A percentile compares a stretch with the other conserved stretches of the same genome.
Conservation (phyloP, 108 stramenopile genomes). For the Cyclotella choctawhatcheeana region DNA sequence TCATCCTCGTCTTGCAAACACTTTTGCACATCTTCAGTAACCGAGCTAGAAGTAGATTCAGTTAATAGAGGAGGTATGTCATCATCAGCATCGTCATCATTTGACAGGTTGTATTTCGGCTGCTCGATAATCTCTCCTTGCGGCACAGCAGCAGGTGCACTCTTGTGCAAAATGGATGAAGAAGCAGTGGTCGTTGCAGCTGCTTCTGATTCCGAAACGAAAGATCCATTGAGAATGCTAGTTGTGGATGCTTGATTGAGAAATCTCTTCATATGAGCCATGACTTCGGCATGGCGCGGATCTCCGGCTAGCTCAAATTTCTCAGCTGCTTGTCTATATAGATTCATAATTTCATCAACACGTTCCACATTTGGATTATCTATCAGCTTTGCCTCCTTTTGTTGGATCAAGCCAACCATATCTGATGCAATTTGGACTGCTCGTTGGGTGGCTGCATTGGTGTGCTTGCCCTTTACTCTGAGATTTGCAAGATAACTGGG, state of each 20-base stretch:
- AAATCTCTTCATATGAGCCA: slow-evolving; percentile 88
- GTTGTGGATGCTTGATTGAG: slow-evolving; percentile 77
- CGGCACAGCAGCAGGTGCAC: slow-evolving; percentile 43
- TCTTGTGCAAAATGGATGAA: slow-evolving; percentile 18
- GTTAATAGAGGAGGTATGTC: slow-evolving; percentile 16
- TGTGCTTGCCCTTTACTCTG: slow-evolving; percentile 90
- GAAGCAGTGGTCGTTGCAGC: too few relatives aligned
- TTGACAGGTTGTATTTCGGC: slow-evolving; percentile 32
- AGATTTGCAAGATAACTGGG: slow-evolving; percentile 48
- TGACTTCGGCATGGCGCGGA: slow-evolving; percentile 84
- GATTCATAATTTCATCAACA: slow-evolving; percentile 93
- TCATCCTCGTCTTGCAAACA: slow-evolving; percentile 59
- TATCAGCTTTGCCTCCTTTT: slow-evolving; percentile 79
- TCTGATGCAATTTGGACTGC: slow-evolving; percentile 81
- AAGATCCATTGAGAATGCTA: slow-evolving; percentile 85
- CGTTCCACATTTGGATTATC: slow-evolving; percentile 76
- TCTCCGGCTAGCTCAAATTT: slow-evolving; percentile 89
- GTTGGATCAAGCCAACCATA: slow-evolving; percentile 87
- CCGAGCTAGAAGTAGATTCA: background rate
- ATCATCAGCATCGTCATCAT: slow-evolving; percentile 58
- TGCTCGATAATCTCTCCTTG: slow-evolving; percentile 77
- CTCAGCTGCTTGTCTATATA: slow-evolving; percentile 91
- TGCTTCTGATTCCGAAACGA: too few relatives aligned
- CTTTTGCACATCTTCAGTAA: slow-evolving; percentile 49
- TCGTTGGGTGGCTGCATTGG: slow-evolving; percentile 80